Percentiles rank a stretch among this genome's conserved stretches.
phyloP scores from a whole-genome alignment of 208 protist species.

The Acanthamoeba lenticulata region DNA sequence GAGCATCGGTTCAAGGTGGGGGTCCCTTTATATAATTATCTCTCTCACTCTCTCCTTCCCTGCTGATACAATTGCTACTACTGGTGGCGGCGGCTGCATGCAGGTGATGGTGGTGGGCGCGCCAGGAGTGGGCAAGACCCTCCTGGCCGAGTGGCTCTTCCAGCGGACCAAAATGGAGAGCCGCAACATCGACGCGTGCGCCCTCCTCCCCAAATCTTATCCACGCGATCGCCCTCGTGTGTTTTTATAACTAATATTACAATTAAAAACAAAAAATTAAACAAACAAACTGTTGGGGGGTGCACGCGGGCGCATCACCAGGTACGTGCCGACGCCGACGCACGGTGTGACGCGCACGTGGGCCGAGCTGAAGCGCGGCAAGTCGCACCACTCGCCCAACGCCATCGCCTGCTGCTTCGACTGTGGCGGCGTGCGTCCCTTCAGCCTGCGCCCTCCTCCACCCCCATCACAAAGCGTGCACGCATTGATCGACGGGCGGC shows the following conservation, averaged over 20 bases:
- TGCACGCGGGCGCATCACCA: background rate
- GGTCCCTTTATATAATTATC: background rate
- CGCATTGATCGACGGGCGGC: too few relatives aligned
- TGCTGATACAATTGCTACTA: background rate
- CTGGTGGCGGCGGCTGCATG: background rate
- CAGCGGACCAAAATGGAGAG: constrained; percentile 26
- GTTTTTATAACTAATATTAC: too few relatives aligned
- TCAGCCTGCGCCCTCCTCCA: too few relatives aligned
- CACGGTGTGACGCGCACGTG: background rate
- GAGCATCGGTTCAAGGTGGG: background rate
- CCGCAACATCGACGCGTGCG: constrained; percentile 5
- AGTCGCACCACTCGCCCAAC: background rate
- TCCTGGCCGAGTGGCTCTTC: constrained; percentile 2
- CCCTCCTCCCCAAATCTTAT: too few relatives aligned
- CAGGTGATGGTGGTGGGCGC: background rate
- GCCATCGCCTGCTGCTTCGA: constrained; percentile 4
- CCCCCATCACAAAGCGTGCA: too few relatives aligned
- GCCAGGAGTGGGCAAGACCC: constrained; percentile 1
- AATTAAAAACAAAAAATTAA: too few relatives aligned
- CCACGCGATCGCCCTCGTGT: too few relatives aligned
- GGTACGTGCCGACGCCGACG: constrained; percentile 1
- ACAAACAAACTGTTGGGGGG: too few relatives aligned
- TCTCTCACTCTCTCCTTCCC: background rate
- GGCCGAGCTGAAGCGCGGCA: background rate
- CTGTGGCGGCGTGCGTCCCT: background rate